These are phyloP conservation scores for Xylariaceae sp. DNA, from an alignment of 2,329 filamentous ascomycete genomes.

Conservation along the genomic window DNA sequence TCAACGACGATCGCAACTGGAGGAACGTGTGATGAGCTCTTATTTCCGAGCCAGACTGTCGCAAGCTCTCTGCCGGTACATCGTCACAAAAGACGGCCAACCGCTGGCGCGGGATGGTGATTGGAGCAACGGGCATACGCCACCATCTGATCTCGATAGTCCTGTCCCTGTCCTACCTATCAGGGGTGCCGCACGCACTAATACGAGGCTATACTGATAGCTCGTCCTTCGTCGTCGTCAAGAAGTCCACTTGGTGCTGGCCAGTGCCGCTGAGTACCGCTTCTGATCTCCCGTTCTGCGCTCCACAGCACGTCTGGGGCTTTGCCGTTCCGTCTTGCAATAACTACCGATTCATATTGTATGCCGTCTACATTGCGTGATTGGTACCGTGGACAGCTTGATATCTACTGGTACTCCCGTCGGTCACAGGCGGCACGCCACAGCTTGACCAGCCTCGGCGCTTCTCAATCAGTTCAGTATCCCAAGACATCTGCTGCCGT, in stretches of 20 bases:
- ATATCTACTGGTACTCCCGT: too few relatives aligned
- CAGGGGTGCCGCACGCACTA: constrained; percentile 4
- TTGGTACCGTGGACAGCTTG: constrained; percentile 2
- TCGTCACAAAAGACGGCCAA: too few relatives aligned
- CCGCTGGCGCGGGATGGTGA: too few relatives aligned
- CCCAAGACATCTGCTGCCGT: constrained; percentile 19
- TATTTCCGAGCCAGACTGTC: too few relatives aligned
- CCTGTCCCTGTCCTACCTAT: background rate
- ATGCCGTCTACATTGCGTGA: constrained; percentile 1
- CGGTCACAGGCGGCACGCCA: constrained; percentile 19
- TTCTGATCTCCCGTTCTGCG: too few relatives aligned
- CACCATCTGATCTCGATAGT: constrained; percentile 1
- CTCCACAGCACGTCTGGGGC: too few relatives aligned
- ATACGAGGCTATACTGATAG: constrained; percentile 3
- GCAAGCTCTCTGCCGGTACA: too few relatives aligned
- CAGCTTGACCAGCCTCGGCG: constrained; percentile 13
- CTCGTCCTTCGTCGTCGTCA: constrained; percentile 2
- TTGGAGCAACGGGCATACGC: constrained; percentile 1
- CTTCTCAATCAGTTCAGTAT: constrained; percentile 19
- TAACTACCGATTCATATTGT: background rate
- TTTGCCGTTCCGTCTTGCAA: background rate
- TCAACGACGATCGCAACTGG: too few relatives aligned
- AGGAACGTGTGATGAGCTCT: too few relatives aligned
- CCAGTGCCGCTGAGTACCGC: too few relatives aligned
- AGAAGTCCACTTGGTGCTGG: constrained; percentile 1